Evolutionary conservation across 257 asterid species (phyloP).

Genomic region (Haberlea rhodopensis): DNA sequence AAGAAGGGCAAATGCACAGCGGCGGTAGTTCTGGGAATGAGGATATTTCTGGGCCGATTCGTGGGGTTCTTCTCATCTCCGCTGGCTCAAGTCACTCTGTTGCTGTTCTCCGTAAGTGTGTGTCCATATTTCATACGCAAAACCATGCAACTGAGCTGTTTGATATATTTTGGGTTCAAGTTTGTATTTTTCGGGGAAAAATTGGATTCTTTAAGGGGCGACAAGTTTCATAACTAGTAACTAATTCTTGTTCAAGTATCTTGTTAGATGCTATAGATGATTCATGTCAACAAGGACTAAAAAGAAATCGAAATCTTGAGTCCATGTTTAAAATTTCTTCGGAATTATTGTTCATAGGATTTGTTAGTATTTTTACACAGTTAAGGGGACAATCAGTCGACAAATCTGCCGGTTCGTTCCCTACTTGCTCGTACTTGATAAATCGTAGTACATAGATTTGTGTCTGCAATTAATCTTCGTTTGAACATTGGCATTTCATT

Average conservation of each 20-base stretch:
- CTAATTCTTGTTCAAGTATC: background rate
- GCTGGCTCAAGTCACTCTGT: slow-evolving; percentile 99
- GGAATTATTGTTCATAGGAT: background rate
- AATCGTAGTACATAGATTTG: background rate
- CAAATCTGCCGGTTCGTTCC: background rate
- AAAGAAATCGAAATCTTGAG: background rate
- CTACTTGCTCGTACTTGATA: background rate
- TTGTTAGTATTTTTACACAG: background rate
- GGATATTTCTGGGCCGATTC: slow-evolving; percentile 46
- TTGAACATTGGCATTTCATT: background rate
- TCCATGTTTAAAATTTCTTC: background rate
- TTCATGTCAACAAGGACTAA: background rate
- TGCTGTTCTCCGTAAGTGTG: background rate
- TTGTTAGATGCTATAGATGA: background rate
- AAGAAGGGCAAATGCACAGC: slow-evolving; percentile 31
- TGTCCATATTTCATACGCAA: background rate
- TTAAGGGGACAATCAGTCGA: background rate
- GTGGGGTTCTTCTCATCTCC: slow-evolving; percentile 65
- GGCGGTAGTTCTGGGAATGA: slow-evolving; percentile 35
- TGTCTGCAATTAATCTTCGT: background rate
- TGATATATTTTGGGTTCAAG: background rate
- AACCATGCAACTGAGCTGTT: background rate
- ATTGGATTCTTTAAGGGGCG: background rate
- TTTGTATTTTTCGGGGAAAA: background rate
- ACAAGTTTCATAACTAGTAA: background rate